phyloP scores from a whole-genome alignment of 2,329 filamentous ascomycete genomes.

The Ceratocystis cacaofunesta region DNA sequence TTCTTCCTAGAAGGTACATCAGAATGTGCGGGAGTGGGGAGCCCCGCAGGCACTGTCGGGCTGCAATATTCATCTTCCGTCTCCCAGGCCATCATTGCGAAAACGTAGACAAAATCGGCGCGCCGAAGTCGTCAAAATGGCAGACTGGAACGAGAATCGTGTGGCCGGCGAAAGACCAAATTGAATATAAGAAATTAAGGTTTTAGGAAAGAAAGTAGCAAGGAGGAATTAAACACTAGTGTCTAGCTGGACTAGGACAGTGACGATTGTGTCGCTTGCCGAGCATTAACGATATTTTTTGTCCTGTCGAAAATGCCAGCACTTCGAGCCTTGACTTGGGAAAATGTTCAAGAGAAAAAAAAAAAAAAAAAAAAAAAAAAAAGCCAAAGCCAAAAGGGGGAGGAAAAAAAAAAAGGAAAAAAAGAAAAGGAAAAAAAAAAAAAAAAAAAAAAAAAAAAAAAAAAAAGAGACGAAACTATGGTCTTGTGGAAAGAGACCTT shows the following conservation, averaged over 20 bases:
- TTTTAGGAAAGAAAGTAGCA: not conserved
- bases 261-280: not conserved
- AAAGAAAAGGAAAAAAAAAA: no score
- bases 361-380: no score
- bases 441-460: no score
- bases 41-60: constrained; percentile 37
- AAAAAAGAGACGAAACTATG: no score
- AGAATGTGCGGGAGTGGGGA: constrained; percentile 44
- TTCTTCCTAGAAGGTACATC: constrained; percentile 37
- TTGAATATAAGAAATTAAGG: not conserved
- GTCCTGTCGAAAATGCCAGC: constrained; percentile 1
- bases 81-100: constrained; percentile 41
- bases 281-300: not conserved
- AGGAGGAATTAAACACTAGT: not conserved
- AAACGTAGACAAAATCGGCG: not conserved
- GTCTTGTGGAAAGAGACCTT: not conserved
- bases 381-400: no score
- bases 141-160: not conserved
- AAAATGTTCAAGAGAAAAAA: not conserved
- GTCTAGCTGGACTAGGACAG: not conserved
- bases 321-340: not conserved
- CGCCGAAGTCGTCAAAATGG: not conserved
- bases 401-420: no score
- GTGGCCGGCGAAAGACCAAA: not conserved
- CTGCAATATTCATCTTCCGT: constrained; percentile 47